phyloP scores from a whole-genome alignment of 2,329 filamentous ascomycete genomes.

The Hypocreales sp. region DNA sequence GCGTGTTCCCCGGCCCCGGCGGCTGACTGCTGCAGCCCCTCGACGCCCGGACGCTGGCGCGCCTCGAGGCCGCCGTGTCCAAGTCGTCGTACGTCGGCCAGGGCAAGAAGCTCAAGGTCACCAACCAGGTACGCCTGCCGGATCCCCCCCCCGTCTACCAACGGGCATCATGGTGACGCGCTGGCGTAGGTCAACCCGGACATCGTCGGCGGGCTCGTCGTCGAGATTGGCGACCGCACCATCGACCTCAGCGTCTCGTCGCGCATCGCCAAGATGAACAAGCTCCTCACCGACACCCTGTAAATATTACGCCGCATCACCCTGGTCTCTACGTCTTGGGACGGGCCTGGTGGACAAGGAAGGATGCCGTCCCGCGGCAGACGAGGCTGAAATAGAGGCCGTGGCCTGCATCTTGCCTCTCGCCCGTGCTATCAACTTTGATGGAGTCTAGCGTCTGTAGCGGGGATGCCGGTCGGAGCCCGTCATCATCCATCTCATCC shows the following conservation, averaged over 20 bases:
- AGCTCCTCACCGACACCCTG: slow-evolving; percentile 90
- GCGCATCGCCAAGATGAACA: slow-evolving; percentile 98
- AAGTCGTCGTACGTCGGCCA: slow-evolving; percentile 80
- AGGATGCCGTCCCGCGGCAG: too few species aligned
- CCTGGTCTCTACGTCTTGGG: too few species aligned
- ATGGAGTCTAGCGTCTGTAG: too few species aligned
- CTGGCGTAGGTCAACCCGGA: slow-evolving; percentile 88
- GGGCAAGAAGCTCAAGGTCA: slow-evolving; percentile 97
- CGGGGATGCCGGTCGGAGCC: too few species aligned
- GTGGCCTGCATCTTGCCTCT: too few species aligned
- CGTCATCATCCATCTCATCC: too few species aligned
- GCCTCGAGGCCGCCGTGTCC: slow-evolving; percentile 73
- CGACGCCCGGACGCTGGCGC: slow-evolving; percentile 70
- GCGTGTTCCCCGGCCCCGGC: too few species aligned
- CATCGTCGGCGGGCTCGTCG: slow-evolving; percentile 81
- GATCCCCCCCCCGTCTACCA: background rate
- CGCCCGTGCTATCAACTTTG: too few species aligned
- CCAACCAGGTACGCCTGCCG: slow-evolving; percentile 53
- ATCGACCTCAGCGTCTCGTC: slow-evolving; percentile 93
- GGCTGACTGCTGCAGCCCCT: slow-evolving; percentile 57
- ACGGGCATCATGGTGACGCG: too few species aligned
- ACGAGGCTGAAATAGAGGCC: too few species aligned
- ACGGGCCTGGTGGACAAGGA: too few species aligned
- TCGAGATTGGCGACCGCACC: slow-evolving; percentile 94
- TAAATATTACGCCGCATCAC: slow-evolving; percentile 47